These are phyloP conservation scores for Penicillium sp. DNA, from an alignment of 2,329 filamentous ascomycete species.

Conservation along the genomic window DNA sequence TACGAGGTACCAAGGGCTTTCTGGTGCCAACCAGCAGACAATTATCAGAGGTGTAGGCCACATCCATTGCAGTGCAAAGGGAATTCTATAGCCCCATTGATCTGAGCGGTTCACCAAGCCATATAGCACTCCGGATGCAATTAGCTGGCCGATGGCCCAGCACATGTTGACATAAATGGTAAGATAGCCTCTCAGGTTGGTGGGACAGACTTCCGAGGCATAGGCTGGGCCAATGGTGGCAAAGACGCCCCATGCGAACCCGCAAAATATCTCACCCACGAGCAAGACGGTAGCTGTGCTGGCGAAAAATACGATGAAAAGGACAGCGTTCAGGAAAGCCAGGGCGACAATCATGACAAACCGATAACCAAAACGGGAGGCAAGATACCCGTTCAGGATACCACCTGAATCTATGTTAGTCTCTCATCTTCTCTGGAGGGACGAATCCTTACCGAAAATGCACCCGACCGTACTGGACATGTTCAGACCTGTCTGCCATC, in stretches of 20 bases:
- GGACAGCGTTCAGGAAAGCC: slow-evolving; percentile 43
- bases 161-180: slow-evolving; percentile 42
- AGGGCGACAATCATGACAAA: slow-evolving; percentile 46
- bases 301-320: slow-evolving; percentile 53
- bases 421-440: not conserved
- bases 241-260: slow-evolving; percentile 40
- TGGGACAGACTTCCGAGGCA: slow-evolving; percentile 29
- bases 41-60: slow-evolving; percentile 26
- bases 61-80: slow-evolving; percentile 32
- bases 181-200: slow-evolving; percentile 29
- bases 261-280: slow-evolving; percentile 49
- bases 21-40: slow-evolving; percentile 23
- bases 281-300: slow-evolving; percentile 45
- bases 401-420: slow-evolving; percentile 21
- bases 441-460: slow-evolving; percentile 17
- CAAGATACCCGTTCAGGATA: slow-evolving; percentile 29
- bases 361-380: slow-evolving; percentile 42
- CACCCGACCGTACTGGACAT: slow-evolving; percentile 24
- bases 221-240: slow-evolving; percentile 28
- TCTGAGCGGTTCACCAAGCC: slow-evolving; percentile 29
- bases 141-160: slow-evolving; percentile 35
- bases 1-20: slow-evolving; percentile 29
- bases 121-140: slow-evolving; percentile 30
- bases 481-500: slow-evolving; percentile 62
- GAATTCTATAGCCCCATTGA: slow-evolving; percentile 40